These are phyloP conservation scores for Drechslerella dactyloides DNA, from an alignment of 2,329 filamentous ascomycete genomes.

Conservation along the genomic window DNA sequence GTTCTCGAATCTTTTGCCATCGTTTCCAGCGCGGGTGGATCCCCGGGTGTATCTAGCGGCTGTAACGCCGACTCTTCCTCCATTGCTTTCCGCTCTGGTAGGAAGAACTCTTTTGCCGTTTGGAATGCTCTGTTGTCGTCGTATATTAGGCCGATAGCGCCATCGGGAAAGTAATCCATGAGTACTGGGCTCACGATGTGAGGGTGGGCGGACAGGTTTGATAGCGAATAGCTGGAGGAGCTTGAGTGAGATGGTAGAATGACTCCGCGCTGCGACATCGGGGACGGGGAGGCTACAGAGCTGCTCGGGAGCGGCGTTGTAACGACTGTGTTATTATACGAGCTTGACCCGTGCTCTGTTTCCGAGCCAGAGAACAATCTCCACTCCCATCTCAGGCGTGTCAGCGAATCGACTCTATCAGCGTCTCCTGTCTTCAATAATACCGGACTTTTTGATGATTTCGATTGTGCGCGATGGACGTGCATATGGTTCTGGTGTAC, in stretches of 20 bases:
- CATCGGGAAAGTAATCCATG: conserved; percentile 55
- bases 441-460: conserved; percentile 51
- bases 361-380: conserved; percentile 53
- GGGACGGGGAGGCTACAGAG: conserved; percentile 42
- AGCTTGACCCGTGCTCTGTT: conserved; percentile 27
- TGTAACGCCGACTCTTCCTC: conserved; percentile 27
- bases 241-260: conserved; percentile 36
- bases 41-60: conserved; percentile 21
- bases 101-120: conserved; percentile 54
- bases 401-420: conserved; percentile 54
- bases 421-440: conserved; percentile 54
- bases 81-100: conserved; percentile 52
- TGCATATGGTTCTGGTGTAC: conserved; percentile 54
- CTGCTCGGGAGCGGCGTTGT: conserved; percentile 42
- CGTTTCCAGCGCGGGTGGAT: conserved; percentile 24
- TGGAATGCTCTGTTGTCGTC: conserved; percentile 51
- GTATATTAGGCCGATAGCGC: conserved; percentile 54
- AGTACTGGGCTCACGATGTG: conserved; percentile 52
- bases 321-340: conserved; percentile 21
- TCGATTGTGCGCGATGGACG: conserved; percentile 53
- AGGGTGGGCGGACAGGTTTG: conserved; percentile 50
- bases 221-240: conserved; percentile 37
- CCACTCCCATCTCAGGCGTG: conserved; percentile 55
- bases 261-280: conserved; percentile 30
- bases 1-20: conserved; percentile 26